phyloP scores from a whole-genome alignment of 2,329 filamentous ascomycete species.

The Botrytis paeoniae region DNA sequence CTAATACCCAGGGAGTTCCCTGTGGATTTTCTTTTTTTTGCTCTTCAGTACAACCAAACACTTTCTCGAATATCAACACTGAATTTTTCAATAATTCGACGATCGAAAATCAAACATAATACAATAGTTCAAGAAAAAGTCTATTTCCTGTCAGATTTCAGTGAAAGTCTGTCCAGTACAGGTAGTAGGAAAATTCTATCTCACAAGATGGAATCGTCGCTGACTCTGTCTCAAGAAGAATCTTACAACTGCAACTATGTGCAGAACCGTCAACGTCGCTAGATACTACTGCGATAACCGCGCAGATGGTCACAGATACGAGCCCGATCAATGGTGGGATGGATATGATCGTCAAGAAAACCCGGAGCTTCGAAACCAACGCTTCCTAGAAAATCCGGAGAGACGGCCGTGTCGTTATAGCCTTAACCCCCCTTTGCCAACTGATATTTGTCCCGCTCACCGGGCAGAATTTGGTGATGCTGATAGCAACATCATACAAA shows the following conservation, averaged over 20 bases:
- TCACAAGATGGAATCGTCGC: background rate
- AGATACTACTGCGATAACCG: background rate
- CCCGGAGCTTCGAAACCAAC: background rate
- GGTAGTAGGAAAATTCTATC: background rate
- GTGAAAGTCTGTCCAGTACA: background rate
- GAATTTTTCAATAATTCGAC: background rate
- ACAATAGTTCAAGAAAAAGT: background rate
- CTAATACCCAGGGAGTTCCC: background rate
- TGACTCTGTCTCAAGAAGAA: background rate
- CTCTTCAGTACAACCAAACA: background rate
- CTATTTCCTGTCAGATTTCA: background rate
- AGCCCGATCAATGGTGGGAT: background rate
- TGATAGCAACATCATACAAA: background rate
- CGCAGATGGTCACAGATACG: fast-evolving
- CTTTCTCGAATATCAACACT: background rate
- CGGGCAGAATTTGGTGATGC: fast-evolving
- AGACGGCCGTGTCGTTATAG: fast-evolving
- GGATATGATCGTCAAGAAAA: background rate
- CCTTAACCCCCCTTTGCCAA: background rate
- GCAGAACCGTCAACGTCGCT: background rate
- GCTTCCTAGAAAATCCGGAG: fast-evolving
- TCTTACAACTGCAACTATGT: background rate
- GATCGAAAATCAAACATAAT: background rate
- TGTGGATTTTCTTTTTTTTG: background rate
- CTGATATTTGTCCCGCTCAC: background rate